phyloP scores from a whole-genome alignment of 345 rosid genomes.

The Rhodomyrtus tomentosa region DNA sequence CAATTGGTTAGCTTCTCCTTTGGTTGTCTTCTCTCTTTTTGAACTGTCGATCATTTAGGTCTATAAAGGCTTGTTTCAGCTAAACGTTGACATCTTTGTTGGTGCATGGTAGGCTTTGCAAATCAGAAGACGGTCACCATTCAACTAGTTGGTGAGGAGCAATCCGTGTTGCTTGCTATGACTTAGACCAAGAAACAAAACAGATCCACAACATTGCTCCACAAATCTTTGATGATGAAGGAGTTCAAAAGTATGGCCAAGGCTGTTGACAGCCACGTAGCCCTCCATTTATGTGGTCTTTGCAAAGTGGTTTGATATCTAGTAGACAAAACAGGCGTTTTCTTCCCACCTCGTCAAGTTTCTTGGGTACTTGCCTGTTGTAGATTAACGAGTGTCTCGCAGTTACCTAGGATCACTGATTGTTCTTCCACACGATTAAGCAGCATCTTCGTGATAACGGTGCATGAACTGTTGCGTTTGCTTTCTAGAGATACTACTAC shows the following conservation, averaged over 20 bases:
- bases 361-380: background rate
- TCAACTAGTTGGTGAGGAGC: slow-evolving; percentile 50
- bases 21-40: background rate
- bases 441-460: background rate
- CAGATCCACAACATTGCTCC: slow-evolving; percentile 34
- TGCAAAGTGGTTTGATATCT: background rate
- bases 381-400: background rate
- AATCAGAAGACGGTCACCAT: slow-evolving; percentile 66
- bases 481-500: background rate
- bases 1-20: background rate
- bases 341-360: background rate
- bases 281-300: background rate
- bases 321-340: background rate
- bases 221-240: slow-evolving; percentile 39
- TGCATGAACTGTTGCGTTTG: background rate
- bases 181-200: slow-evolving; percentile 62
- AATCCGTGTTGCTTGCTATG: slow-evolving; percentile 50
- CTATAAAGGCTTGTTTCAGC: background rate
- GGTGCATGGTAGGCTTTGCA: slow-evolving; percentile 38
- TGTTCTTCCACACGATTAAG: background rate
- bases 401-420: background rate
- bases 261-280: slow-evolving; percentile 42
- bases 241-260: slow-evolving; percentile 47
- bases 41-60: background rate
- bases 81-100: background rate